A percentile compares a stretch with the other conserved stretches of the same genome.
Evolutionary conservation across 345 rosid genomes (phyloP).

Genomic region (Corymbia maculata): DNA sequence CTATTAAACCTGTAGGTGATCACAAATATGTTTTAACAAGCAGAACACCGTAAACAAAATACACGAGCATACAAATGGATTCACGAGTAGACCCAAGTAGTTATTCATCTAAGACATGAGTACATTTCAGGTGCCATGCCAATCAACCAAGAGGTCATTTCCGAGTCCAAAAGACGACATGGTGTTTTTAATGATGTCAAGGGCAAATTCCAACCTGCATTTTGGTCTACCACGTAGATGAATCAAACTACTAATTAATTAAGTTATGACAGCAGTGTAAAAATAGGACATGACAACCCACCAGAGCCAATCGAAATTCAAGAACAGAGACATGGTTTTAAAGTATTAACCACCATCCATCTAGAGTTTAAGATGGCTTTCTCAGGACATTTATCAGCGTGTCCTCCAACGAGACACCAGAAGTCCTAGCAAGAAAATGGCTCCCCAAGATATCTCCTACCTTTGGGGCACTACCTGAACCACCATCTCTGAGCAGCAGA

Average conservation of each 20-base stretch:
- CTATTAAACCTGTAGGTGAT: not conserved
- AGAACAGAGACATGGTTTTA: not conserved
- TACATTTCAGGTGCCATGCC: not conserved
- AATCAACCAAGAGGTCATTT: not conserved
- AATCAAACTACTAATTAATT: not conserved
- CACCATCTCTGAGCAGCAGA: constrained; percentile 83
- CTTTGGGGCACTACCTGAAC: constrained; percentile 38
- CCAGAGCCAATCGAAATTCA: not conserved
- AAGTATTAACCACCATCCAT: not conserved
- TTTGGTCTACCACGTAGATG: not conserved
- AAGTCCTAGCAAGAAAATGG: not conserved
- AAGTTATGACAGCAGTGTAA: not conserved
- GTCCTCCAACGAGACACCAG: not conserved
- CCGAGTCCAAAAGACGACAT: not conserved
- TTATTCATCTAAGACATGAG: not conserved
- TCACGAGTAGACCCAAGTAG: not conserved
- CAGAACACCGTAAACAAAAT: not conserved
- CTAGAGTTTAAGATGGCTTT: not conserved
- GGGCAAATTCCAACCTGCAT: not conserved
- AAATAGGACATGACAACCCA: not conserved
- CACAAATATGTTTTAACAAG: not conserved
- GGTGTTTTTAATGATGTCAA: not conserved
- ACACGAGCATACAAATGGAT: not conserved
- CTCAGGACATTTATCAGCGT: not conserved
- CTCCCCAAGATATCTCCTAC: not conserved